phyloP scores from a whole-genome alignment of 1,139 yeast genomes.

The Protomyces macrosporus region DNA sequence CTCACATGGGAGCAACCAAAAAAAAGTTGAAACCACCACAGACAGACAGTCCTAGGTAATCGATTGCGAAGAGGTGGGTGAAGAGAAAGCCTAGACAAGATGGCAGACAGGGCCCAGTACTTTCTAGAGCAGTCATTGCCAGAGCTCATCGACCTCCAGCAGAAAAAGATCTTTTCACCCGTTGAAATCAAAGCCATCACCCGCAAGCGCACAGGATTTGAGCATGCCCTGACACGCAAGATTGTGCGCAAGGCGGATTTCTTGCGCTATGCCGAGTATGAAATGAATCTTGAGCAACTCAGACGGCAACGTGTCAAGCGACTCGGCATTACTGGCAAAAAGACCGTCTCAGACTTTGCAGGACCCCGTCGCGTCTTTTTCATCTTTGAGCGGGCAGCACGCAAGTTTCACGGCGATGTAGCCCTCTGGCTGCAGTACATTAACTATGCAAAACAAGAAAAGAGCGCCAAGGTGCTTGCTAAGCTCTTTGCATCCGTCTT shows the following conservation, averaged over 20 bases:
- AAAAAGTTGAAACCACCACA: neutral
- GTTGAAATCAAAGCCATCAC: slow-evolving; percentile 74
- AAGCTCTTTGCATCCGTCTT: slow-evolving; percentile 69
- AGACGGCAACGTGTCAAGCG: slow-evolving; percentile 60
- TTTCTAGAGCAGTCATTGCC: slow-evolving; percentile 80
- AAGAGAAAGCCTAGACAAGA: slow-evolving; percentile 33
- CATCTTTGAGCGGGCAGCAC: slow-evolving; percentile 77
- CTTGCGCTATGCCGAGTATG: slow-evolving; percentile 73
- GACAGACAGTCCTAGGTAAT: no score
- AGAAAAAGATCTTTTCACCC: slow-evolving; percentile 63
- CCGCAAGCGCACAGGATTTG: slow-evolving; percentile 93
- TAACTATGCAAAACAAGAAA: slow-evolving; percentile 63
- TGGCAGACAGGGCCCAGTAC: slow-evolving; percentile 73
- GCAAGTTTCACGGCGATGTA: slow-evolving; percentile 71
- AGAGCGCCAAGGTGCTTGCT: slow-evolving; percentile 75
- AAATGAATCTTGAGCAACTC: slow-evolving; percentile 69
- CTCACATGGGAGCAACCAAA: neutral
- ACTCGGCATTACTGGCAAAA: slow-evolving; percentile 40
- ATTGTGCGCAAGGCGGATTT: slow-evolving; percentile 77
- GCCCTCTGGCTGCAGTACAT: slow-evolving; percentile 75
- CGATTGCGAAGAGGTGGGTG: no score
- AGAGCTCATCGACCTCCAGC: slow-evolving; percentile 81
- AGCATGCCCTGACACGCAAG: slow-evolving; percentile 80
- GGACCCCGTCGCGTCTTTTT: slow-evolving; percentile 76
- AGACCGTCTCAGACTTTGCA: slow-evolving; percentile 79